phyloP scores from a whole-genome alignment of 2,329 filamentous ascomycete species.

The Chlorencoelia australis region DNA sequence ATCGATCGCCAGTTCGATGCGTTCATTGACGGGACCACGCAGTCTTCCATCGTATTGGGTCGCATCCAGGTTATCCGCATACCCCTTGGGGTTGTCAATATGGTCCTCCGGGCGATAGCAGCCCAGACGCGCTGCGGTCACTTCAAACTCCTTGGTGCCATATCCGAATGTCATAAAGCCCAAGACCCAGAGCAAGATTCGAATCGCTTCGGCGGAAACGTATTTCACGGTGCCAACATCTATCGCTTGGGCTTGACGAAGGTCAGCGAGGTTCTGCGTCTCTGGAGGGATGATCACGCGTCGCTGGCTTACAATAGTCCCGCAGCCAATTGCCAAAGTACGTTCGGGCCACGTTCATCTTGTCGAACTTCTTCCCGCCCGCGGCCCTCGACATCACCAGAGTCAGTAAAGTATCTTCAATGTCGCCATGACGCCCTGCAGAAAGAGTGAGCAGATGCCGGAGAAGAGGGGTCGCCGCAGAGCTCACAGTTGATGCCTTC shows the following conservation, averaged over 20 bases:
- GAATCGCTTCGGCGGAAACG: constrained; percentile 83
- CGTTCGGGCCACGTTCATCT: constrained; percentile 76
- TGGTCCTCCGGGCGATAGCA: constrained; percentile 78
- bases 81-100: constrained; percentile 71
- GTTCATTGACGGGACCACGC: constrained; percentile 71
- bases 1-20: constrained; percentile 69
- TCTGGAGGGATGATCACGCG: not conserved
- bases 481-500: constrained; percentile 71
- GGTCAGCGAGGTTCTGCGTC: not conserved
- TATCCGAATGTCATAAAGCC: constrained; percentile 85
- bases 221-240: constrained; percentile 88
- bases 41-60: constrained; percentile 72
- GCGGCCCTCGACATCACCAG: constrained; percentile 53
- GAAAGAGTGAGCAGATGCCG: not conserved
- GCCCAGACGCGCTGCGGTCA: constrained; percentile 67
- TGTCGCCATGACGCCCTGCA: constrained; percentile 75
- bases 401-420: constrained; percentile 79
- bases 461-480: not conserved
- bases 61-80: constrained; percentile 81
- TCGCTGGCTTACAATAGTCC: constrained; percentile 69
- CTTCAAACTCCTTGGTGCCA: constrained; percentile 76
- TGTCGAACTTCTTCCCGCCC: constrained; percentile 72
- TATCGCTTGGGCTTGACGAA: constrained; percentile 58
- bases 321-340: constrained; percentile 96
- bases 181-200: constrained; percentile 78